Evolutionary conservation across 2,329 filamentous ascomycete species (phyloP).

Genomic region (Arthroderma uncinatum): DNA sequence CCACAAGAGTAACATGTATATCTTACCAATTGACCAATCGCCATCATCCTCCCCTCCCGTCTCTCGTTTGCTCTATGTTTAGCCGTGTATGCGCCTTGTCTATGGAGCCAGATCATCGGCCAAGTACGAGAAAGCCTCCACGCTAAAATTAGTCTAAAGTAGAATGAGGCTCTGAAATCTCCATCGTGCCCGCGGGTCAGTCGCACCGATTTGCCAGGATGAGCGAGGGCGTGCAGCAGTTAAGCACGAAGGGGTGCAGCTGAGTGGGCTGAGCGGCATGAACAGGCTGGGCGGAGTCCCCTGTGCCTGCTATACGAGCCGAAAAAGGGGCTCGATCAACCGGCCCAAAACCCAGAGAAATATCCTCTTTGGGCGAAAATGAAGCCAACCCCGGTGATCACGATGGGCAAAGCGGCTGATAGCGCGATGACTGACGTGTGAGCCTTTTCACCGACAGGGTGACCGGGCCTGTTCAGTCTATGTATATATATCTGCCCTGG

Average conservation of each 20-base stretch:
- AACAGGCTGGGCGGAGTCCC: neutral
- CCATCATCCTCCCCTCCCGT: too few relatives aligned
- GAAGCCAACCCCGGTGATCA: neutral
- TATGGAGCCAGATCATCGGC: neutral
- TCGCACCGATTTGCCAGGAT: neutral
- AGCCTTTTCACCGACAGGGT: neutral
- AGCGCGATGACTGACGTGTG: neutral
- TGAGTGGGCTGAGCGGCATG: constrained; percentile 1
- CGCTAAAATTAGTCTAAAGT: neutral
- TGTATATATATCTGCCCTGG: neutral
- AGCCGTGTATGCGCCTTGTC: too few relatives aligned
- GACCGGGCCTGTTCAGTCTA: neutral
- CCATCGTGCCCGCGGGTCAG: neutral
- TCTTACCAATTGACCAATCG: too few relatives aligned
- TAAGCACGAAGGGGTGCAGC: neutral
- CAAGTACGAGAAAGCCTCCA: neutral
- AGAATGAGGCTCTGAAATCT: neutral
- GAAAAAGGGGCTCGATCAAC: neutral
- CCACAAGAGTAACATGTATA: neutral
- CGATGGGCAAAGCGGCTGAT: neutral
- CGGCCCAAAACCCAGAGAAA: neutral
- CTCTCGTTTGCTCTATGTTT: too few relatives aligned
- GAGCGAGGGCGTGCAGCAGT: neutral
- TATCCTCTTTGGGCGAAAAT: neutral
- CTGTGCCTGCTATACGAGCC: neutral